Evolutionary conservation across 1,139 yeast species (phyloP), one percentile per base, ranked within the genome.

Genomic region (Lodderomyces beijingensis): DNA sequence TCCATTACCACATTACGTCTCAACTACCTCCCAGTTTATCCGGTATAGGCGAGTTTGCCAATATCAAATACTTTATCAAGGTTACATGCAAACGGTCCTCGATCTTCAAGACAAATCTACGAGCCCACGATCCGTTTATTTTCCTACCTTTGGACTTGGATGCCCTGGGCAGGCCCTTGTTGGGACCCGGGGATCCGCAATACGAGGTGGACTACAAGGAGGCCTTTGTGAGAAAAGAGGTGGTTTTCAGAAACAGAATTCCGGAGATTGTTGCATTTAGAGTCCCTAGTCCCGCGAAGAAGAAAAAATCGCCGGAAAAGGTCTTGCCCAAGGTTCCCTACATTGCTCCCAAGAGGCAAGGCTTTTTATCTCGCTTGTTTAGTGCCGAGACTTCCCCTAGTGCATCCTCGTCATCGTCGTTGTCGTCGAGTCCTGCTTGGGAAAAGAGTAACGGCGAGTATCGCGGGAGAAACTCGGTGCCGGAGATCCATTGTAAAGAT

Each of bases 11-110:
- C 45, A 46, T 63, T 3, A 51, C 55, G 2, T 47, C 62, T 1
- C 69, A 64, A 29, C 53, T 79, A 24, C 85, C 86, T 3, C 85
- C 87, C 0, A 65, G 82, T 1, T 52, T 78, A 16, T 54, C 65
- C 14, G 77, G 71, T 4, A 40, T 66, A 37, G 71, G 67, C 2
- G 65, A 65, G 7, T 51, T 53, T 43, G 82, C 79, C 9, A 53
- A 62, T 3, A 55, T 79, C 28, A 60, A 63, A 28, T 77, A 77
- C 46, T 76, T 67, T 45, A 60, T 79, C 35, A 78, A 78, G 48
- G 83, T 67, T 7, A 77, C 84, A 0, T 77, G 79, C 30, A 74
- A 70, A 38, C 53, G 81, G 34, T 59, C 80, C 1, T 69, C 79
- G 4, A 48, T 78, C 29, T 52, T 77, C 34, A 74, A 73, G 40